Evolutionary conservation across 305 asterid species (phyloP), one percentile per base, ranked within the genome.

Genomic region (Euphrasia arctica): DNA sequence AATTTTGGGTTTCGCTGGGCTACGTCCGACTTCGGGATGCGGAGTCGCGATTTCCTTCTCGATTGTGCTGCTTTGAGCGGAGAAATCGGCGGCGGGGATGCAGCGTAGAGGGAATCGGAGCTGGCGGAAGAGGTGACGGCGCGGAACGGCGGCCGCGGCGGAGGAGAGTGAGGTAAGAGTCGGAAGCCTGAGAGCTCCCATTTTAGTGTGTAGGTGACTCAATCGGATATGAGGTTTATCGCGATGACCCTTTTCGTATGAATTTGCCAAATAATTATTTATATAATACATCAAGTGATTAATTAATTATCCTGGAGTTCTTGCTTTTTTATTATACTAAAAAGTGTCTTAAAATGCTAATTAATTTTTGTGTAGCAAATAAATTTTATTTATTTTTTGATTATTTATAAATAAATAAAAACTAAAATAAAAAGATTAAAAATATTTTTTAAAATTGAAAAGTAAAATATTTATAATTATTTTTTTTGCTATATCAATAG

Each of bases 111-210:
- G 87, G 15, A 78, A 69, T 3, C 75, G 77, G 34, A 77, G 58
- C 10, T 41, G 81, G 45, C 78, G 74, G 57, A 63, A 73, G 50
- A 70, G 56, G 45, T 43, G 80, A 62, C 68, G 75, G 72, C 76
- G 75, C 2, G 79, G 76, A 51, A 75, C 52, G 52, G 52, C 22
- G 60, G 83, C 74, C 58, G 83, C 75, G 71, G 82, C 77, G 69
- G 91, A 78, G 69, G 95, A 80, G 67, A 89, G 78, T 54, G 91
- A 82, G 22, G 89, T 82, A 27, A 91, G 80, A 55, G 87, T 75
- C 57, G 95, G 85, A 72, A 89, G 83, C 76, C 95, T 65, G 64
- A 91, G 85, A 65, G 92, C 89, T 69, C 82, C 96, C 95, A 91
- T 89, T 62, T 71, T 34, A 74, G 74, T 70, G 68, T 42, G 74